Evolutionary conservation across 2,329 filamentous ascomycete genomes (phyloP).

Genomic region (Aureobasidium uvarum): DNA sequence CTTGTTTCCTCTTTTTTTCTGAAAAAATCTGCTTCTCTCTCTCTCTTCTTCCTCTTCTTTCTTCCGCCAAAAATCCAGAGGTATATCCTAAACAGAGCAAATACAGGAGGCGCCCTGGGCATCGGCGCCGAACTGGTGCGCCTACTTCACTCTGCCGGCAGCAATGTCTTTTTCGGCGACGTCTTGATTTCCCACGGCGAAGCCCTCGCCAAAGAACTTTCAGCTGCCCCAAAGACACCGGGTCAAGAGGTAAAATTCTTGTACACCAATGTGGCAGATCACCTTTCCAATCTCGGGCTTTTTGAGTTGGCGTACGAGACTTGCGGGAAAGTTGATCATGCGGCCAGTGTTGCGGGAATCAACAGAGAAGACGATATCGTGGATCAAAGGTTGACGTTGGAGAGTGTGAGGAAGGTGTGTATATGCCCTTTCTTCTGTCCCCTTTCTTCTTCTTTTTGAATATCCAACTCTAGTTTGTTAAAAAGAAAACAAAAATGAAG

Average conservation of each 20-base stretch:
- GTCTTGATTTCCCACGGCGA: constrained; percentile 40
- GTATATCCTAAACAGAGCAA: no score
- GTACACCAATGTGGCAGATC: constrained; percentile 48
- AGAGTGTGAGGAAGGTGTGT: constrained; percentile 44
- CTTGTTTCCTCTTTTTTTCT: no score
- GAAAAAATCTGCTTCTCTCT: no score
- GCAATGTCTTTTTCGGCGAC: constrained; percentile 49
- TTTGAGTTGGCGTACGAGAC: constrained; percentile 48
- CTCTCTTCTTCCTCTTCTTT: no score
- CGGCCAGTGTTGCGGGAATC: constrained; percentile 50
- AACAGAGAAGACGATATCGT: constrained; percentile 49
- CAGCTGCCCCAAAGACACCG: constrained; percentile 28
- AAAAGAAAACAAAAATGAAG: no score
- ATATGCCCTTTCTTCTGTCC: not conserved
- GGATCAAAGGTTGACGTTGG: constrained; percentile 46
- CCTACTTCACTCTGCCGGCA: constrained; percentile 42
- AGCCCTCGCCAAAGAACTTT: constrained; percentile 35
- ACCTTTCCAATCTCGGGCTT: constrained; percentile 48
- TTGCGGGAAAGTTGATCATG: constrained; percentile 52
- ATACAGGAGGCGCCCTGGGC: constrained; percentile 48
- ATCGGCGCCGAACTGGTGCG: constrained; percentile 47
- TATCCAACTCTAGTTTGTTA: no score
- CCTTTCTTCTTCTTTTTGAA: no score
- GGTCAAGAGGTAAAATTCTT: constrained; percentile 41
- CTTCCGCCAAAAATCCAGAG: no score